Evolutionary conservation across 345 rosid species (phyloP).

Genomic region (Eutrema heterophyllum): DNA sequence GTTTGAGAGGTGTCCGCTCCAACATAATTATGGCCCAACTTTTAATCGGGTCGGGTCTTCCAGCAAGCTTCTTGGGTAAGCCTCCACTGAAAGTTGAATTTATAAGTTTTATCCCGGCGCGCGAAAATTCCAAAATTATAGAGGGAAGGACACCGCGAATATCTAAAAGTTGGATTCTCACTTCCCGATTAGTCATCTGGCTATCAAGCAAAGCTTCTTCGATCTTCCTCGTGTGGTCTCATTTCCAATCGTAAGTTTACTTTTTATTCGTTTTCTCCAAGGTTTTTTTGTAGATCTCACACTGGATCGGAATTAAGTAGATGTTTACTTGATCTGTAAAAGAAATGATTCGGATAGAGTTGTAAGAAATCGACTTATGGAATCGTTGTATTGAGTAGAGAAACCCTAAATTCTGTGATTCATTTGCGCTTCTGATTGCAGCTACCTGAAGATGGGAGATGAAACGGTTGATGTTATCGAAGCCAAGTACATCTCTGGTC

Average conservation of each 20-base stretch:
- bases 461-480: conserved; percentile 39
- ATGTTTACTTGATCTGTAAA: background rate
- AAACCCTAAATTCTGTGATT: conserved; percentile 6
- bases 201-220: background rate
- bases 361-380: background rate
- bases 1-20: background rate
- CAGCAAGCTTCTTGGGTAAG: conserved; percentile 26
- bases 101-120: background rate
- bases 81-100: conserved; percentile 13
- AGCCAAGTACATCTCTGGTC: conserved; percentile 51
- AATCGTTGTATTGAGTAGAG: background rate
- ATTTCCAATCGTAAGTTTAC: conserved; percentile 9
- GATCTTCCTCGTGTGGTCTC: background rate
- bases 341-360: background rate
- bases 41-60: conserved; percentile 15
- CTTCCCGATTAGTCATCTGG: background rate
- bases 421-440: background rate
- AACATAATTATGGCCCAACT: background rate
- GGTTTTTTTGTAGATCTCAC: background rate
- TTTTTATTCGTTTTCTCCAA: background rate
- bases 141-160: conserved; percentile 17
- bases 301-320: background rate
- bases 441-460: conserved; percentile 29
- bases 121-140: conserved; percentile 25
- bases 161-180: background rate